These are phyloP conservation scores for Cylindrotheca fusiformis DNA, from an alignment of 108 stramenopile species.

Conservation along the genomic window DNA sequence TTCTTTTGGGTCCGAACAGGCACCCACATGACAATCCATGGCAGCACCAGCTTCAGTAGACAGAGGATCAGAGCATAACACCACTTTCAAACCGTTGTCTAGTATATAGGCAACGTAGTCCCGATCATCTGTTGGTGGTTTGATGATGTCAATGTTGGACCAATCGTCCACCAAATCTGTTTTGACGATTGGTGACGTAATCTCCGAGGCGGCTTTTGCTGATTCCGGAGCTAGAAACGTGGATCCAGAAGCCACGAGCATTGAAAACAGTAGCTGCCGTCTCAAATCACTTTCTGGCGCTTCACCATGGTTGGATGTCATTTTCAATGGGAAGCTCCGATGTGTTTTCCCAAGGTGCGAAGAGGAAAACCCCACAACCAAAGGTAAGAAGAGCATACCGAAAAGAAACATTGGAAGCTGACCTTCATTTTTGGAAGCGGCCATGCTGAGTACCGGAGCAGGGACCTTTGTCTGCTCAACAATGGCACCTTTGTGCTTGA, in stretches of 20 bases:
- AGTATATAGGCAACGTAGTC: constrained; percentile 53
- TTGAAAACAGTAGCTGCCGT: constrained; percentile 53
- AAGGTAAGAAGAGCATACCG: too few relatives aligned
- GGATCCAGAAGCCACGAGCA: constrained; percentile 34
- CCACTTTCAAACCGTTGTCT: constrained; percentile 62
- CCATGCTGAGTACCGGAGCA: too few relatives aligned
- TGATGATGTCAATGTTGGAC: constrained; percentile 45
- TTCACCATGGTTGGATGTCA: neutral
- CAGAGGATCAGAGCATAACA: constrained; percentile 83
- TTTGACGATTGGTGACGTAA: neutral
- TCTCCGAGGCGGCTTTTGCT: neutral
- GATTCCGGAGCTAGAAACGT: constrained; percentile 3
- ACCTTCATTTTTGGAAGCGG: too few relatives aligned
- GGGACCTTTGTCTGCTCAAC: too few relatives aligned
- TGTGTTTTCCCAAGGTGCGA: too few relatives aligned
- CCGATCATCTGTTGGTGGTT: constrained; percentile 71
- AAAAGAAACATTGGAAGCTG: too few relatives aligned
- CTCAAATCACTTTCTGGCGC: constrained; percentile 25
- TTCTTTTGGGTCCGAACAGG: constrained; percentile 79
- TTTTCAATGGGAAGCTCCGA: neutral
- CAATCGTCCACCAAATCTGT: constrained; percentile 9
- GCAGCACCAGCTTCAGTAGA: constrained; percentile 81
- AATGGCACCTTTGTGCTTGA: too few relatives aligned
- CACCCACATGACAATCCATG: constrained; percentile 91
- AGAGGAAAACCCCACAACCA: too few relatives aligned